Evolutionary conservation across 2,329 filamentous ascomycete species (phyloP).

Genomic region (Cercospora janseana): DNA sequence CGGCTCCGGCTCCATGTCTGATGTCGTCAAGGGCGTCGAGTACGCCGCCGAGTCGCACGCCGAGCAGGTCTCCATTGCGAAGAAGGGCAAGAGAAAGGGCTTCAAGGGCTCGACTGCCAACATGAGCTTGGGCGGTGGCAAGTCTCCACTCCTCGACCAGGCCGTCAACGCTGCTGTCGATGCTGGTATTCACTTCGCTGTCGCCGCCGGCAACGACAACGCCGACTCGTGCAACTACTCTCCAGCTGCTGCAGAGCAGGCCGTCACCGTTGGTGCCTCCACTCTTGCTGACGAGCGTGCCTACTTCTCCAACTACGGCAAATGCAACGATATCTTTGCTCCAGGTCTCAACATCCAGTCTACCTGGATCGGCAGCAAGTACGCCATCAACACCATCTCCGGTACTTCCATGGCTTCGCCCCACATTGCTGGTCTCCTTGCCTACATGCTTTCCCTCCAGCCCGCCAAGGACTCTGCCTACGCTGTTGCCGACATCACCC

Average conservation of each 20-base stretch:
- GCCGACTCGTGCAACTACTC: constrained; percentile 98
- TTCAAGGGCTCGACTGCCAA: constrained; percentile 99
- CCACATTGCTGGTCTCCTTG: constrained; percentile 91
- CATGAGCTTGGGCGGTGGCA: constrained; percentile 98
- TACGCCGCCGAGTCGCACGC: constrained; percentile 80
- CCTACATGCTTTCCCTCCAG: constrained; percentile 97
- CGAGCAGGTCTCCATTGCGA: constrained; percentile 72
- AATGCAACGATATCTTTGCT: constrained; percentile 99
- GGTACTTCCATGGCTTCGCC: constrained; percentile 99
- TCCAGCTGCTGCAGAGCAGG: constrained; percentile 84
- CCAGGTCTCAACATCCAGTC: constrained; percentile 88
- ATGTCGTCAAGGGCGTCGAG: constrained; percentile 97
- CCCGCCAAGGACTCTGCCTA: constrained; percentile 87
- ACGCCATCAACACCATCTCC: constrained; percentile 97
- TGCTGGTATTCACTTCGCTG: constrained; percentile 92
- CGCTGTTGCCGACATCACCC: constrained; percentile 82
- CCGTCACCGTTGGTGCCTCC: constrained; percentile 93
- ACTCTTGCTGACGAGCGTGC: constrained; percentile 92
- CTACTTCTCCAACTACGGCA: constrained; percentile 99
- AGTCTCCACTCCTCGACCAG: constrained; percentile 85
- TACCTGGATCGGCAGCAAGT: constrained; percentile 96
- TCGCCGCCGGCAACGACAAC: constrained; percentile 98
- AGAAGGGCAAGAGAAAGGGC: constrained; percentile 85
- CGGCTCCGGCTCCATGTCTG: constrained; percentile 96
- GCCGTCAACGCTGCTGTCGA: constrained; percentile 92